Conservation (phyloP, 305 asterid species). For the Fraxinus angustifolia region DNA sequence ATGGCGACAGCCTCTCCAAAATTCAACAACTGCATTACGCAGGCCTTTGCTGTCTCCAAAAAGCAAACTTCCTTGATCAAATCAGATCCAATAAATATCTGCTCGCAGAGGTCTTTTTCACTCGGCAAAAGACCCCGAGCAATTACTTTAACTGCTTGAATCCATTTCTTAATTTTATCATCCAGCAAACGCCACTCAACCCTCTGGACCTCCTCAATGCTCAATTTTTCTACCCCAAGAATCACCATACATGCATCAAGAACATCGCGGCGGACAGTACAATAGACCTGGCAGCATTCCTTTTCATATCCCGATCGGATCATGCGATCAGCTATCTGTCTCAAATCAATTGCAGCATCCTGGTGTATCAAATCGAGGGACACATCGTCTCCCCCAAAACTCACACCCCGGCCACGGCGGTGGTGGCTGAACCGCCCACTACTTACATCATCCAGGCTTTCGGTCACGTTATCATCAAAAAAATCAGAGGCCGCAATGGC, state of each 20-base stretch:
- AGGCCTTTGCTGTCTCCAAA: slow-evolving; percentile 76
- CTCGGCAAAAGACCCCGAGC: slow-evolving; percentile 58
- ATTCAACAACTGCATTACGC: slow-evolving; percentile 89
- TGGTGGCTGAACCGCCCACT: slow-evolving; percentile 54
- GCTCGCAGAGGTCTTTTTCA: slow-evolving; percentile 74
- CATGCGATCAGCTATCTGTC: slow-evolving; percentile 83
- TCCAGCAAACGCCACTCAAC: slow-evolving; percentile 70
- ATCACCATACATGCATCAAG: slow-evolving; percentile 74
- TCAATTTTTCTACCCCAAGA: slow-evolving; percentile 77
- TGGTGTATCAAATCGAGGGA: slow-evolving; percentile 62
- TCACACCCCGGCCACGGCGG: slow-evolving; percentile 49
- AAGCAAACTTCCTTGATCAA: slow-evolving; percentile 79
- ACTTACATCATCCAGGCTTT: slow-evolving; percentile 43
- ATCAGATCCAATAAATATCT: slow-evolving; percentile 62
- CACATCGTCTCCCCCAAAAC: slow-evolving; percentile 65
- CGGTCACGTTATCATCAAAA: slow-evolving; percentile 35
- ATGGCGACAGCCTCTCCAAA: slow-evolving; percentile 92
- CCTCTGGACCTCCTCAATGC: slow-evolving; percentile 96
- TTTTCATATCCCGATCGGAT: slow-evolving; percentile 83
- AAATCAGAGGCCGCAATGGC: slow-evolving; percentile 61
- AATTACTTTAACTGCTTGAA: slow-evolving; percentile 67
- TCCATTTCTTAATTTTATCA: slow-evolving; percentile 91
- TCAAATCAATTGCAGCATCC: slow-evolving; percentile 58
- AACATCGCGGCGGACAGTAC: slow-evolving; percentile 73
- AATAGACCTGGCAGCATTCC: slow-evolving; percentile 89